Conservation (phyloP, 2,329 filamentous ascomycete species). For the Elsinoe batatas region DNA sequence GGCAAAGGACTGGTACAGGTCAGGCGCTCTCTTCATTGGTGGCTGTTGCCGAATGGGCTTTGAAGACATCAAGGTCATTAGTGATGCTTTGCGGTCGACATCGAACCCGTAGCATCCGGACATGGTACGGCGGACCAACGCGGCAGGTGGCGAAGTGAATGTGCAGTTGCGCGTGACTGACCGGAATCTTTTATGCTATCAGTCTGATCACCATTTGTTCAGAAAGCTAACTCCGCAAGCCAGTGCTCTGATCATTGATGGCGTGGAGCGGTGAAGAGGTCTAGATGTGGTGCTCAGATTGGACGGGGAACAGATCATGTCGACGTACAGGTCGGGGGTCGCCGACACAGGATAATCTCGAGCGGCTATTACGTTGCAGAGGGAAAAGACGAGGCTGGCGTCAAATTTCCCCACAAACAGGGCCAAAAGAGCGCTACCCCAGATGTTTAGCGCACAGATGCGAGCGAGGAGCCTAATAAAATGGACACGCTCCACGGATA, state of each 20-base stretch:
- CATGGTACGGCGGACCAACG: not conserved
- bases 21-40: conserved; percentile 35
- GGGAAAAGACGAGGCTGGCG: not conserved
- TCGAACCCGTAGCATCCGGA: not conserved
- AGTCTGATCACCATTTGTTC: not conserved
- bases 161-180: not conserved
- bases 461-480: not conserved
- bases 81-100: not conserved
- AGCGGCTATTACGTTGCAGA: conserved; percentile 9
- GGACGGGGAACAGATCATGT: not conserved
- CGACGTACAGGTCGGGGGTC: not conserved
- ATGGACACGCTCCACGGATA: not conserved
- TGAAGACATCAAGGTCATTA: conserved; percentile 30
- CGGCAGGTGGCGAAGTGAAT: not conserved
- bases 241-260: not conserved
- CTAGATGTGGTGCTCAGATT: not conserved
- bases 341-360: not conserved
- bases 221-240: not conserved
- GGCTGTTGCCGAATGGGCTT: conserved; percentile 40
- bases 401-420: conserved; percentile 10
- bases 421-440: not conserved
- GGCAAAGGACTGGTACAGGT: conserved; percentile 26
- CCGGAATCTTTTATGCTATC: not conserved
- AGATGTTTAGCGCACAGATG: not conserved
- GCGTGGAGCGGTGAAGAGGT: not conserved